Percentiles rank a stretch among this genome's conserved stretches.
These are phyloP conservation scores for Leishmania arabica DNA, from an alignment of 208 protist species.

Conservation along the genomic window DNA sequence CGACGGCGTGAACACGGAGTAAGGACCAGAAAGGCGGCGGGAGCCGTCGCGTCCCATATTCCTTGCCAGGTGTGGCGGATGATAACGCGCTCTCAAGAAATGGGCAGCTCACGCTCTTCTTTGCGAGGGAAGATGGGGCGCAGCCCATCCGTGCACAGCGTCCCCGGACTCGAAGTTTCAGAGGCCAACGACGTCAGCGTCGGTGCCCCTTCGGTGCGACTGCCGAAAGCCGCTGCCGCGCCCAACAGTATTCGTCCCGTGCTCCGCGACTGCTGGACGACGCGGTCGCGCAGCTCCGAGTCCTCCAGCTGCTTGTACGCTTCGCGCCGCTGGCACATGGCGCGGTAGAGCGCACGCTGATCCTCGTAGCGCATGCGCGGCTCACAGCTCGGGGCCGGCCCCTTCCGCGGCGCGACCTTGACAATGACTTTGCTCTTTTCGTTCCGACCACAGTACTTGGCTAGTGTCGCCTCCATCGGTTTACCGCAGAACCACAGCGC, in stretches of 20 bases:
- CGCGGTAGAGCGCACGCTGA: constrained; percentile 64
- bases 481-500: constrained; percentile 85
- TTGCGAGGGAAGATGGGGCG: constrained; percentile 56
- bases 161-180: not conserved
- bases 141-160: constrained; percentile 31
- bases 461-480: constrained; percentile 52
- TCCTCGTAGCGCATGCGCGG: constrained; percentile 83
- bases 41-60: not conserved
- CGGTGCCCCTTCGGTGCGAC: not conserved
- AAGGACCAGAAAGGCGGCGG: not conserved
- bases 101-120: constrained; percentile 50
- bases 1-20: not conserved
- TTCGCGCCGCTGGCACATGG: constrained; percentile 57
- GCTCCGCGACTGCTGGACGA: constrained; percentile 61
- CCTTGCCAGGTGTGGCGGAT: not conserved
- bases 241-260: constrained; percentile 29
- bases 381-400: constrained; percentile 64
- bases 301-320: constrained; percentile 61
- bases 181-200: not conserved
- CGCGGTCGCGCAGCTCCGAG: constrained; percentile 74
- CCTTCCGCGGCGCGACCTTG: constrained; percentile 59
- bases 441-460: constrained; percentile 58
- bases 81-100: not conserved
- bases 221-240: not conserved
- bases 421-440: constrained; percentile 79